phyloP scores from a whole-genome alignment of 1,139 yeast species.

The Tardiomyces depauwii region DNA sequence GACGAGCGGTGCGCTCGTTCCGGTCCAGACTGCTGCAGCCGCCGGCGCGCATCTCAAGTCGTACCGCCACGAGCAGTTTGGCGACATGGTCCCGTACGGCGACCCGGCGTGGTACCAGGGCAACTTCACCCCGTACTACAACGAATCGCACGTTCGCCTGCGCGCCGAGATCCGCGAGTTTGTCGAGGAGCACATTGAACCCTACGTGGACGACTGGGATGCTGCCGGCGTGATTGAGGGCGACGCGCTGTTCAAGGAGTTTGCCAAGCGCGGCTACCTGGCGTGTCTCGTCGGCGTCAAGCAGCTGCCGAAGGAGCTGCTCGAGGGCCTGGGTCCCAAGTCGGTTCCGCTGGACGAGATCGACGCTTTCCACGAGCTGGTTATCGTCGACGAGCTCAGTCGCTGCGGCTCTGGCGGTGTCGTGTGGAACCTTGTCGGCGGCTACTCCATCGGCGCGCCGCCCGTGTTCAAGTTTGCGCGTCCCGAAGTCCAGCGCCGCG shows the following conservation, averaged over 20 bases:
- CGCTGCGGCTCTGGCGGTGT: slow-evolving; percentile 33
- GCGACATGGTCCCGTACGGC: slow-evolving; percentile 30
- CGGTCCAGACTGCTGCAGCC: background rate
- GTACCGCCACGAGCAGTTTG: slow-evolving; percentile 14
- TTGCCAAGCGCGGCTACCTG: slow-evolving; percentile 26
- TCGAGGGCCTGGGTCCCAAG: slow-evolving; percentile 22
- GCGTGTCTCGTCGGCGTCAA: slow-evolving; percentile 24
- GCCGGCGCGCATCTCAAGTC: background rate
- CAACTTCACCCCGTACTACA: slow-evolving; percentile 28
- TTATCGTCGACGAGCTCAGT: slow-evolving; percentile 29
- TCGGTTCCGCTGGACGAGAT: slow-evolving; percentile 28
- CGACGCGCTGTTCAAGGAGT: slow-evolving; percentile 20
- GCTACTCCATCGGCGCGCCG: slow-evolving; percentile 32
- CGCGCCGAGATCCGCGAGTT: slow-evolving; percentile 30
- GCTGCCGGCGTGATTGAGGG: slow-evolving; percentile 26
- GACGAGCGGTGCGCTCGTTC: background rate
- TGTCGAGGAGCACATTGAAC: slow-evolving; percentile 29
- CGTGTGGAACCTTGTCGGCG: slow-evolving; percentile 31
- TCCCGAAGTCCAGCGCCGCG: slow-evolving; percentile 24
- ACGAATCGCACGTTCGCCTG: slow-evolving; percentile 30
- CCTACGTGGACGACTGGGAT: slow-evolving; percentile 35
- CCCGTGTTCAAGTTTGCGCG: slow-evolving; percentile 29
- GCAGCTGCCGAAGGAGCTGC: slow-evolving; percentile 26
- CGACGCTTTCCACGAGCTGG: slow-evolving; percentile 30
- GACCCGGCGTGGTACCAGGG: slow-evolving; percentile 35